Evolutionary conservation across 768 basidiomycete genomes (phyloP).

Genomic region (Candolleomyces aberdarensis): DNA sequence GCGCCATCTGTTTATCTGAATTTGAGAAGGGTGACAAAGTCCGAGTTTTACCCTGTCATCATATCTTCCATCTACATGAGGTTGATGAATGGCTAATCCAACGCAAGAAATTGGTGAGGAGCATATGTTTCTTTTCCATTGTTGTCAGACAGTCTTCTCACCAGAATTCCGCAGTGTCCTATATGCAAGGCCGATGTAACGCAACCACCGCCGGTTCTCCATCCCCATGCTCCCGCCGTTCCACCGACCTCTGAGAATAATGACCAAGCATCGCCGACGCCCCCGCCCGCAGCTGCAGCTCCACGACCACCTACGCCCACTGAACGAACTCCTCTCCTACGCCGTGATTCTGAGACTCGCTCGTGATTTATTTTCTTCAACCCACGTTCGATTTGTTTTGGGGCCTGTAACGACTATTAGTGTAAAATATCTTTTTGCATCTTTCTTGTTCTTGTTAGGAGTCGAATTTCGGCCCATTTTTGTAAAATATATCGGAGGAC

Average conservation of each 20-base stretch:
- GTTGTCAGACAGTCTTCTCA: conserved; percentile 4
- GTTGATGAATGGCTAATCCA: conserved; percentile 91
- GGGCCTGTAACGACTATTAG: conserved; percentile 6
- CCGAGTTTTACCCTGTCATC: conserved; percentile 89
- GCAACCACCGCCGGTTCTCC: conserved; percentile 37
- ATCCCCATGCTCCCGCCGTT: conserved; percentile 10
- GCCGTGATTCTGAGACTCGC: conserved; percentile 18
- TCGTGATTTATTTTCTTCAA: conserved; percentile 11
- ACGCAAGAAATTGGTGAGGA: conserved; percentile 84
- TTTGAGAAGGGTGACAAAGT: conserved; percentile 89
- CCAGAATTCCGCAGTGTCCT: conserved; percentile 60
- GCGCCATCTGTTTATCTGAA: conserved; percentile 88
- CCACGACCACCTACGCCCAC: conserved; percentile 20
- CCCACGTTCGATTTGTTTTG: not conserved
- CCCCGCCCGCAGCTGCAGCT: not conserved
- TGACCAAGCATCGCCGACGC: not conserved
- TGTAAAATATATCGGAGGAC: conserved; percentile 4
- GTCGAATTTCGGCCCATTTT: not conserved
- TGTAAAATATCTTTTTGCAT: conserved; percentile 11
- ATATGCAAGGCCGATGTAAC: conserved; percentile 94
- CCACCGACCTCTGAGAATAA: conserved; percentile 11
- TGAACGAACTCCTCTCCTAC: conserved; percentile 39
- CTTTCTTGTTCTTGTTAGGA: not conserved
- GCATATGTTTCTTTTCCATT: conserved; percentile 24
- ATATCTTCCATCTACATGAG: conserved; percentile 92